Evolutionary conservation across 2,329 filamentous ascomycete genomes (phyloP), one percentile per base, ranked within the genome.

Genomic region (Colletotrichum simmondsii): DNA sequence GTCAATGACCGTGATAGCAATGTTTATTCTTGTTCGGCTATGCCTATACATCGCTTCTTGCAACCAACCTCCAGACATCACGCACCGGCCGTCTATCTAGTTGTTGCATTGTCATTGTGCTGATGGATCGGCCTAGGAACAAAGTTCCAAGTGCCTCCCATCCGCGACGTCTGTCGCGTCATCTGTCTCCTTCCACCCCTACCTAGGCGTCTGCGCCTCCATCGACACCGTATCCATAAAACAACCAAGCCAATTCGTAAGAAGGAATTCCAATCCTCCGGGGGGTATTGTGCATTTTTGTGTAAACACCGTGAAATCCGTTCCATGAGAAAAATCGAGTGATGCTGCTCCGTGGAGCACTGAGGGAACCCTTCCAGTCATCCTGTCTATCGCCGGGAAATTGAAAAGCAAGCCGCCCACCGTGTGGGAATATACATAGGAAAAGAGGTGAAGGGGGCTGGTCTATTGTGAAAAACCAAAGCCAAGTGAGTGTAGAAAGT

Each of bases 251-350:
- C 62, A 73, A 67, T 42, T 73, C 71, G 57, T 72, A 30, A 67
- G 68, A 58, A 59, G 69, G 65, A 69, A 59, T 58, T 63, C 37
- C 52, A 49, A 59, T 68, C 71, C 71, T 73, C 68, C 53, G 32
- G 37, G 71, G 71, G 71, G 71, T 73, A 73, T 73, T 73, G 71
- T 72, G 71, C 68, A 71, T 73, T 73, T 64, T 72, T 73, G 57
- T 73, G 68, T 73, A 62, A 59, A 66, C 69, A 73, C 71, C 62
- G 49, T 62, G 35, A 58, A 71, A 58, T 37, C 61, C 68, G 26
- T 73, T 72, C 52, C 60, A 35, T 71, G 60, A 61, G n/a, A 71
- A 67, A 70, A 70, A 65, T 52, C 26, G 46, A 68, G 63, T 42
- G 58, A 72, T 53, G 61, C 54, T 67, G 71, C 71, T 72, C 63